Percentiles rank a stretch among this genome's conserved stretches.
Conservation (phyloP, 2,329 filamentous ascomycete species). For the Alternaria ventricosa region DNA sequence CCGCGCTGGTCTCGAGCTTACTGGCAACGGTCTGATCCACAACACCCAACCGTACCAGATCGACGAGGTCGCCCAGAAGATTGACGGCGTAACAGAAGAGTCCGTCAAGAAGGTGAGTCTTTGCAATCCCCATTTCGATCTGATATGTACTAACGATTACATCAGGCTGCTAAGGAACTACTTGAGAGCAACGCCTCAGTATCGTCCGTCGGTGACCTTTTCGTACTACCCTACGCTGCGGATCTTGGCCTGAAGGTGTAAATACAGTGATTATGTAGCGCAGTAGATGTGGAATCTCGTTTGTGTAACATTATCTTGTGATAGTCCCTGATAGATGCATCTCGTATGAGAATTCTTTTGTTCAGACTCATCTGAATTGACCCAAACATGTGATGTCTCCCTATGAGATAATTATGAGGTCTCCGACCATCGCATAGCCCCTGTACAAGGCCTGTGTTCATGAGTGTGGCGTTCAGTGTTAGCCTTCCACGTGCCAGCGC, state of each 20-base stretch:
- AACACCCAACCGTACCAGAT: constrained; percentile 84
- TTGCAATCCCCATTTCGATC: constrained; percentile 61
- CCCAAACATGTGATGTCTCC: background rate
- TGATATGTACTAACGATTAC: constrained; percentile 23
- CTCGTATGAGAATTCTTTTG: constrained; percentile 45
- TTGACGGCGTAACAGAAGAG: constrained; percentile 82
- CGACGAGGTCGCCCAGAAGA: constrained; percentile 75
- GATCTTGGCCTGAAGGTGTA: constrained; percentile 96
- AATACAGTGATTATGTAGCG: constrained; percentile 51
- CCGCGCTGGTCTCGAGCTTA: constrained; percentile 78
- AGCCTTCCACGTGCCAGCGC: constrained; percentile 12
- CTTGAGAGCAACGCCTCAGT: constrained; percentile 89
- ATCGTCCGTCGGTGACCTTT: constrained; percentile 88
- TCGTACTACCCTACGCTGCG: constrained; percentile 88
- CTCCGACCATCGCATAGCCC: background rate
- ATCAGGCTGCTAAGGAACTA: constrained; percentile 83
- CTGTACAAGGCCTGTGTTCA: background rate
- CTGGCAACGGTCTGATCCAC: constrained; percentile 83
- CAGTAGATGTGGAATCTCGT: constrained; percentile 40
- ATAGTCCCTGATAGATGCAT: constrained; percentile 50
- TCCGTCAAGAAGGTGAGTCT: constrained; percentile 68
- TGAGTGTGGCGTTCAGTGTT: background rate
- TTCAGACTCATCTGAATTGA: constrained; percentile 10
- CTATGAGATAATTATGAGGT: background rate
- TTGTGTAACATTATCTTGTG: constrained; percentile 52